phyloP scores from a whole-genome alignment of 129 eudicot species.

The Glebionis coronaria region DNA sequence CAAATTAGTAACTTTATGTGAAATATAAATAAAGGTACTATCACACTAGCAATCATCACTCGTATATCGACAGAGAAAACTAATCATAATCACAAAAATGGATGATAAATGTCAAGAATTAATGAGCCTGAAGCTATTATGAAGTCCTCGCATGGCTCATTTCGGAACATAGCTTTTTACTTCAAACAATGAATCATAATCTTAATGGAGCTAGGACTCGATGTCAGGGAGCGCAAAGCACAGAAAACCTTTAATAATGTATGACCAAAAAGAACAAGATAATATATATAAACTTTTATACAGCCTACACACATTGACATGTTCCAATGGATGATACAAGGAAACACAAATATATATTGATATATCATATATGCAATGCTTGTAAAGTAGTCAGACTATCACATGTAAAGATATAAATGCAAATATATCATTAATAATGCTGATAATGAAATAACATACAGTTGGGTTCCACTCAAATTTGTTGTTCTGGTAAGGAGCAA shows the following conservation, averaged over 20 bases:
- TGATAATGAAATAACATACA: constrained; percentile 47
- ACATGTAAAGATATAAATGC: constrained; percentile 16
- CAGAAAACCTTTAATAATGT: not conserved
- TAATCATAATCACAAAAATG: not conserved
- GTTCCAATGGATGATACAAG: not conserved
- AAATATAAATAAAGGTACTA: not conserved
- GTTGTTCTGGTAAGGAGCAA: constrained; percentile 69
- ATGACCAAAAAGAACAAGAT: too few species aligned
- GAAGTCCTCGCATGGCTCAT: not conserved
- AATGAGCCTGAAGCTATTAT: not conserved
- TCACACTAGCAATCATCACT: not conserved
- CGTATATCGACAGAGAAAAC: not conserved
- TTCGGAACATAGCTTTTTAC: not conserved
- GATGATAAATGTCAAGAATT: not conserved
- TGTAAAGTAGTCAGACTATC: not conserved
- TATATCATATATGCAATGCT: not conserved
- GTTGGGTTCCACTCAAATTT: constrained; percentile 84
- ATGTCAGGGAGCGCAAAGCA: not conserved
- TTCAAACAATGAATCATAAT: not conserved
- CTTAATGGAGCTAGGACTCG: not conserved
- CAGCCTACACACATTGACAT: too few species aligned
- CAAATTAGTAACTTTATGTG: constrained; percentile 19
- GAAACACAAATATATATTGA: not conserved
- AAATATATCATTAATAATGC: constrained; percentile 2
- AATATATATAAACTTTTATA: too few species aligned